These are phyloP conservation scores for Colletotrichum sp. DNA, from an alignment of 2,329 filamentous ascomycete genomes.

Conservation along the genomic window DNA sequence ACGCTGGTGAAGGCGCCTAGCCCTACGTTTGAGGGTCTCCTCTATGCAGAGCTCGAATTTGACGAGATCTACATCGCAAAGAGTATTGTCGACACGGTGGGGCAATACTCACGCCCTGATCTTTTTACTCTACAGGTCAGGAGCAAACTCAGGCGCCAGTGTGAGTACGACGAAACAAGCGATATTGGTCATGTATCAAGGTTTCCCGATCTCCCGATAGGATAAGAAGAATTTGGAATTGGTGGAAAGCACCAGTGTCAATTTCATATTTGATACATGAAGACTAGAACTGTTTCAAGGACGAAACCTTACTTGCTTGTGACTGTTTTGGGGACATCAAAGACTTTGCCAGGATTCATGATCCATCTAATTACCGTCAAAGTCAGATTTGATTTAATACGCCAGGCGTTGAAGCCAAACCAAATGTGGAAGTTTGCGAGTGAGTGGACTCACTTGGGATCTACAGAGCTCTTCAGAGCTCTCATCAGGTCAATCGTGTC, in stretches of 20 bases:
- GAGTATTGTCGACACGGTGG: neutral
- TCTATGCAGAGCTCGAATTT: neutral
- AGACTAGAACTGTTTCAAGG: neutral
- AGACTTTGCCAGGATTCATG: neutral
- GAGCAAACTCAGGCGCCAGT: neutral
- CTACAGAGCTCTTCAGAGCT: slow-evolving; percentile 66
- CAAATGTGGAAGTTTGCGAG: neutral
- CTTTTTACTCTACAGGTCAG: neutral
- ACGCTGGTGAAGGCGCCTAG: neutral
- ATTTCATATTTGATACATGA: neutral
- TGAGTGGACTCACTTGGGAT: slow-evolving; percentile 49
- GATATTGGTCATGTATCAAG: neutral
- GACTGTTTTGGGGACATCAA: neutral
- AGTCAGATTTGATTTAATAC: neutral
- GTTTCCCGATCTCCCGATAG: neutral
- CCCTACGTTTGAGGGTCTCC: neutral
- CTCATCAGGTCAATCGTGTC: slow-evolving; percentile 72
- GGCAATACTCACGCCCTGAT: neutral
- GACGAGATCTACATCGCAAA: neutral
- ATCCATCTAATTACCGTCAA: neutral
- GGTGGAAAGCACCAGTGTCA: neutral
- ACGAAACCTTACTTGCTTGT: neutral
- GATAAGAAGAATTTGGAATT: neutral
- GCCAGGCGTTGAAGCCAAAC: neutral
- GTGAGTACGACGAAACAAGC: neutral